Evolutionary conservation across 2,329 filamentous ascomycete genomes (phyloP).

Genomic region (Aurifilum marmelostoma): DNA sequence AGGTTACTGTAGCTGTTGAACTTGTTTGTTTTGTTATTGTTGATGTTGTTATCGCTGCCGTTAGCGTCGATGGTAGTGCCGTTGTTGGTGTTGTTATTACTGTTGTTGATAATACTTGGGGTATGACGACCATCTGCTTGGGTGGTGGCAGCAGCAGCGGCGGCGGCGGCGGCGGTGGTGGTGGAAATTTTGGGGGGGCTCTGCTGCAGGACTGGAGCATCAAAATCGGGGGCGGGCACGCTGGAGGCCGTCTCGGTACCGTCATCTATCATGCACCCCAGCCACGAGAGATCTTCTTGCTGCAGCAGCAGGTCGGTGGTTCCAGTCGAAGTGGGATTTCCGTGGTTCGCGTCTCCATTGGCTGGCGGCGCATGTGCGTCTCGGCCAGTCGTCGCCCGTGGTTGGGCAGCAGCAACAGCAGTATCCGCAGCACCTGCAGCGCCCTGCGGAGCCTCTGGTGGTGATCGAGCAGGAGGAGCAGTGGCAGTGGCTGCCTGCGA

Average conservation of each 20-base stretch:
- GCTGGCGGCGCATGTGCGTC: neutral
- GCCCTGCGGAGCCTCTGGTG: neutral
- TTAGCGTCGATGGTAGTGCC: constrained; percentile 17
- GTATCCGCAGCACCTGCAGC: neutral
- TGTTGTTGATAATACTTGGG: constrained; percentile 31
- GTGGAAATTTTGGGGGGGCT: constrained; percentile 27
- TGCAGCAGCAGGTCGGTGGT: constrained; percentile 37
- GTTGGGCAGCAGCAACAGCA: constrained; percentile 5
- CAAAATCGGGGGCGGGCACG: constrained; percentile 14
- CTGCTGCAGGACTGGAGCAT: constrained; percentile 8
- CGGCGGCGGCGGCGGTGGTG: constrained; percentile 17
- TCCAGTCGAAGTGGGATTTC: constrained; percentile 34
- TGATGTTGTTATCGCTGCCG: constrained; percentile 29
- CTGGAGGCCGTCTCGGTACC: constrained; percentile 16
- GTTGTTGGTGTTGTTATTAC: constrained; percentile 30
- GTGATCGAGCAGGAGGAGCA: neutral
- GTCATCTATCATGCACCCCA: constrained; percentile 38
- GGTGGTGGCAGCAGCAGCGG: too few species aligned
- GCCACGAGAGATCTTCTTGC: constrained; percentile 35
- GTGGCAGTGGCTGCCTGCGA: neutral
- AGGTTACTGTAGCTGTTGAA: constrained; percentile 30
- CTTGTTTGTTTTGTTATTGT: constrained; percentile 29
- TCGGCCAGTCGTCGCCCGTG: neutral
- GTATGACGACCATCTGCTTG: constrained; percentile 29
- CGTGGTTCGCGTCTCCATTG: constrained; percentile 29